Evolutionary conservation across 441 rosid genomes (phyloP), one percentile per base, ranked within the genome.

Genomic region (Raphanus hybrid): DNA sequence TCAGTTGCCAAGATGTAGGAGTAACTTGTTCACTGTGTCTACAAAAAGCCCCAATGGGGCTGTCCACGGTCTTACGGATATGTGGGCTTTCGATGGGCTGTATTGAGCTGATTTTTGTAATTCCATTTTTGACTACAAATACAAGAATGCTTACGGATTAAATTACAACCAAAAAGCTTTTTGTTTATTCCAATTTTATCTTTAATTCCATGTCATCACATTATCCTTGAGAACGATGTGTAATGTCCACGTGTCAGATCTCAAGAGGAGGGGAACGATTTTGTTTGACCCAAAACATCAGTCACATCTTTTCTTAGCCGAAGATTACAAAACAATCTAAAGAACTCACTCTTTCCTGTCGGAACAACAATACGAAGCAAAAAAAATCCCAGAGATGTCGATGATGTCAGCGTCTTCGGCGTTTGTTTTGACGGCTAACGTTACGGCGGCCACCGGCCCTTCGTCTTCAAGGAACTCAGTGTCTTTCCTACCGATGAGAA

Each of bases 371-470:
- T 0, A 54, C 14, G 29, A 14, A 37, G 2, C 15, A 5, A 10
- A 37, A 41, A 77, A 20, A 11, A 2, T 23, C 4, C 12, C n/a
- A 41, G 85, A 87, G 84, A 75, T 75, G 83, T 74, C 81, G 23
- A 84, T 90, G 87, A 81, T 95, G 67, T 81, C 98, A 29, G 91
- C 97, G 80, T 94, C 97, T 70, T 79, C 90, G 29, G 89, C 88
- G 55, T 86, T 91, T 75, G 67, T 84, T 73, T 65, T 86, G 35
- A 76, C 92, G 71, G 89, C 91, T 27, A 85, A 71, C 61, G 84
- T 86, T 69, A 55, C 87, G 9, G 69, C 75, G 60, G 15, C 88
- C 2, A 74, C 71, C 64, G 86, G 76, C 64, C 37, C 65, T 50
- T 80, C 82, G 11, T 41, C 76, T 45, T 75, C 92, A 2, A 86